phyloP scores from a whole-genome alignment of 495 filamentous ascomycete species.

The Thermothielavioides terrestris region DNA sequence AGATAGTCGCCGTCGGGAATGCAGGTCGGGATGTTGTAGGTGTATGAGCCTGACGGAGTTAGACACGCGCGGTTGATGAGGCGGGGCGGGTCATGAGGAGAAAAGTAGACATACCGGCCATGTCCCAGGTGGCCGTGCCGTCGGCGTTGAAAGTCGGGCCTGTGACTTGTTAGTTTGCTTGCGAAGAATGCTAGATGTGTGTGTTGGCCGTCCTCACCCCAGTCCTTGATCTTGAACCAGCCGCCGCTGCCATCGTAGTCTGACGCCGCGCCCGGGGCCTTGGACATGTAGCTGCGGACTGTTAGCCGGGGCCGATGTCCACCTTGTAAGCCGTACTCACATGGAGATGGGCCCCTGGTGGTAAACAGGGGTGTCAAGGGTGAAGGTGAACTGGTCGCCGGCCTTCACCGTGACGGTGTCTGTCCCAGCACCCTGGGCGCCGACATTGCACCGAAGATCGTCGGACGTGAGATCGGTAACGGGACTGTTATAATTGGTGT shows the following conservation, averaged over 20 bases:
- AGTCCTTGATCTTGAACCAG: constrained; percentile 51
- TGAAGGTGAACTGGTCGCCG: constrained; percentile 44
- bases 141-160: constrained; percentile 30
- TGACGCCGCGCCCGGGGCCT: constrained; percentile 36
- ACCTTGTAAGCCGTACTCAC: constrained; percentile 19
- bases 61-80: too few species aligned
- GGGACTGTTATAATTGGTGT: constrained; percentile 53
- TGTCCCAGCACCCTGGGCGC: constrained; percentile 37
- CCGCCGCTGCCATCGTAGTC: constrained; percentile 44
- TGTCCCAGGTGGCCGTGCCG: constrained; percentile 30
- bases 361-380: constrained; percentile 46
- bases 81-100: too few species aligned
- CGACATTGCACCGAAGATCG: constrained; percentile 54
- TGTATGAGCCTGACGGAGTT: constrained; percentile 34
- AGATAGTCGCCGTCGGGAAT: constrained; percentile 54
- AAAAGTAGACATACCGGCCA: constrained; percentile 22
- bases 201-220: constrained; percentile 19
- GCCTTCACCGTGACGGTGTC: constrained; percentile 40
- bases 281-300: constrained; percentile 38
- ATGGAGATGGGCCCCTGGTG: constrained; percentile 51
- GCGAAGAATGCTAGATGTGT: neutral
- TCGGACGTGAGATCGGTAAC: constrained; percentile 46
- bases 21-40: constrained; percentile 45
- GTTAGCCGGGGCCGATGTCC: neutral
- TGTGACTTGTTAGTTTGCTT: neutral